phyloP scores from a whole-genome alignment of 768 basidiomycete genomes.

The Pulveroboletus sp. region DNA sequence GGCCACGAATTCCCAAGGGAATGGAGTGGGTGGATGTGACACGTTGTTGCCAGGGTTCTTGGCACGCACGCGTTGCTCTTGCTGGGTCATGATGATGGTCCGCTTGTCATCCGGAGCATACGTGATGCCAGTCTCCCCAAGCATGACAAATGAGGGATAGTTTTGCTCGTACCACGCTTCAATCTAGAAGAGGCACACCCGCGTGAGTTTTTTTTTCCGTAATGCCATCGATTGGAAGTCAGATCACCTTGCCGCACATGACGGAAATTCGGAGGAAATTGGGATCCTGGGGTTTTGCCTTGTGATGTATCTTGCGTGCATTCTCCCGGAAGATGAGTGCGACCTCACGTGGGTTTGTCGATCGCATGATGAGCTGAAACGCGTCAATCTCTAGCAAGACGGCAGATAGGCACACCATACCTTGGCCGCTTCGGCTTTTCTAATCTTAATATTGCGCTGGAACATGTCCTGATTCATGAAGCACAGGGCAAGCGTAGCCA shows the following conservation, averaged over 20 bases:
- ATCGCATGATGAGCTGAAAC: conserved; percentile 81
- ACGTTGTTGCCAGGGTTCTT: conserved; percentile 15
- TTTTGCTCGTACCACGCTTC: conserved; percentile 93
- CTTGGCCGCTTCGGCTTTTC: conserved; percentile 83
- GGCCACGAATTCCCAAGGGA: conserved; percentile 31
- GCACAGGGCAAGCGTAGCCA: conserved; percentile 88
- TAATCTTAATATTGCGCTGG: conserved; percentile 88
- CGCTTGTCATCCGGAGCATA: conserved; percentile 58
- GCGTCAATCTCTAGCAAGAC: background rate
- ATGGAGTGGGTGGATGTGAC: conserved; percentile 2
- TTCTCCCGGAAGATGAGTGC: conserved; percentile 84
- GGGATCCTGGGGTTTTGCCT: conserved; percentile 78
- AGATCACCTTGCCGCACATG: conserved; percentile 74
- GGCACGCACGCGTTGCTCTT: conserved; percentile 42
- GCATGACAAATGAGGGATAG: conserved; percentile 84
- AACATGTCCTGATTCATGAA: conserved; percentile 93
- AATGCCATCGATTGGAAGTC: too few species aligned
- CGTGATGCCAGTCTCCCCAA: conserved; percentile 22
- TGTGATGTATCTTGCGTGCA: conserved; percentile 78
- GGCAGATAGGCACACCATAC: conserved; percentile 43
- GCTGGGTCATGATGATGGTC: conserved; percentile 43
- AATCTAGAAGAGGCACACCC: conserved; percentile 56
- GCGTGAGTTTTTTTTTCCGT: too few species aligned
- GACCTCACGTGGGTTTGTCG: conserved; percentile 91
- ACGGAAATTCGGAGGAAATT: conserved; percentile 81